A percentile compares a stretch with the other conserved stretches of the same genome.
phyloP scores from a whole-genome alignment of 2,329 filamentous ascomycete species.

The Albophoma yamanashiensis region DNA sequence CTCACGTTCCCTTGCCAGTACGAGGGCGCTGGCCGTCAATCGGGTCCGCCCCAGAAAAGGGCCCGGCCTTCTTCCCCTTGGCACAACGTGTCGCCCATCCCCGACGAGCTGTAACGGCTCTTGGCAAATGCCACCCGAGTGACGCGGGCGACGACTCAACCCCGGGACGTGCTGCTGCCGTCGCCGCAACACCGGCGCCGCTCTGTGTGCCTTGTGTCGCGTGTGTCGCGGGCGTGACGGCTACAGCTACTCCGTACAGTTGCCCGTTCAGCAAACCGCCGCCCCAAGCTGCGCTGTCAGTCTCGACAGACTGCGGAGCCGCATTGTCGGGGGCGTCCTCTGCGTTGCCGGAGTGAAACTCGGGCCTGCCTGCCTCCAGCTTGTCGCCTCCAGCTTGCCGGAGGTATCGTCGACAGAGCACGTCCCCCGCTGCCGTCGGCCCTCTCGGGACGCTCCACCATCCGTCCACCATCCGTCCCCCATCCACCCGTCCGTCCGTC shows the following conservation, averaged over 20 bases:
- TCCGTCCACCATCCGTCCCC: neutral
- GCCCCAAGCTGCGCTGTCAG: too few relatives aligned
- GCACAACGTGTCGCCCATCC: neutral
- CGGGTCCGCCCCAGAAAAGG: neutral
- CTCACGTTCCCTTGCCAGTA: too few relatives aligned
- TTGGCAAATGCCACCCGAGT: neutral
- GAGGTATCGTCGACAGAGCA: too few relatives aligned
- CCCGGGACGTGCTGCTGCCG: neutral
- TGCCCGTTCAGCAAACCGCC: too few relatives aligned
- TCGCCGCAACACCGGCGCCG: neutral
- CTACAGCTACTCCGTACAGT: neutral
- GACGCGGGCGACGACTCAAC: neutral
- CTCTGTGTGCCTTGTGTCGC: neutral
- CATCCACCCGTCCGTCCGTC: too few relatives aligned
- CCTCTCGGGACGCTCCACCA: neutral
- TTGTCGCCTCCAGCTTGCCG: too few relatives aligned
- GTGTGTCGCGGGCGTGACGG: neutral
- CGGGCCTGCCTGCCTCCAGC: neutral
- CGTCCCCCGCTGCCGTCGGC: neutral
- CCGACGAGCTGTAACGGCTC: neutral
- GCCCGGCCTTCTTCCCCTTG: slow-evolving; percentile 5
- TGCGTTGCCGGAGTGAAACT: neutral
- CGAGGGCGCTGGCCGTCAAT: neutral
- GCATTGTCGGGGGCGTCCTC: neutral
- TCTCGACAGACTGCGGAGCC: too few relatives aligned